Base-by-base conservation (phyloP, 345 rosid species). In the Capsella bursapastoris region DNA sequence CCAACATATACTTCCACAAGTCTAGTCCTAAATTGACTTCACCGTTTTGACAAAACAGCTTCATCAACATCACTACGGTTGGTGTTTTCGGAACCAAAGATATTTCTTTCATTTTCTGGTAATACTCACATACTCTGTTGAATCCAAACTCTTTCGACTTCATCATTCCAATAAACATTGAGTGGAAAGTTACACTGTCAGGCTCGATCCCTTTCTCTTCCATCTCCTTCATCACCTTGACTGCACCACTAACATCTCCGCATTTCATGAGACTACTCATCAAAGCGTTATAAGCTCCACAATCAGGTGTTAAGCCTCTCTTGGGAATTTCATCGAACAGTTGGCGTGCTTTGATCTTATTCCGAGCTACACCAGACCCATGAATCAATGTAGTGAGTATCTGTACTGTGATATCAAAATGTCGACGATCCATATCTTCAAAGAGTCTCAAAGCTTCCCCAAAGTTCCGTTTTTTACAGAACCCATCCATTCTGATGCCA, bases 1-100 rank as follows among this genome's bases (percentile, higher is more conserved):
- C 85, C 57, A 87, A 28, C 65, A 88, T 38, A 79, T 89, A 87
- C 18, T 34, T 66, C 97, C 97, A 94, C 64, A 91, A 51, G 65
- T 74, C 60, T 71, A 89, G 35, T 48, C 91, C 96, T 68, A 82
- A 53, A 84, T 89, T 89, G 45, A 87, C 61, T 77, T 59, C 77
- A 8, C 78, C 57, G 66, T 88, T 89, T 6, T 71, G 73, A 53
- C 95, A 91, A 65, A 91, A 91, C 37, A 75, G 75, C 77, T 93
- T 94, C 93, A 88, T 88, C 83, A 94, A 45, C 95, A 91, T 88
- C 70, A 94, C 95, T 57, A 83, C 86, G 0, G 92, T 93, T 18
- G 83, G 83, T 22, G 91, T 80, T 75, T 83, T 84, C 3, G 93
- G 98, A 38, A 91, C 84, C 71, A 91, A 79, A 43, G 78, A 81